These are phyloP conservation scores for Tricholoma hemisulphureum DNA, from an alignment of 768 basidiomycete species.

Conservation along the genomic window DNA sequence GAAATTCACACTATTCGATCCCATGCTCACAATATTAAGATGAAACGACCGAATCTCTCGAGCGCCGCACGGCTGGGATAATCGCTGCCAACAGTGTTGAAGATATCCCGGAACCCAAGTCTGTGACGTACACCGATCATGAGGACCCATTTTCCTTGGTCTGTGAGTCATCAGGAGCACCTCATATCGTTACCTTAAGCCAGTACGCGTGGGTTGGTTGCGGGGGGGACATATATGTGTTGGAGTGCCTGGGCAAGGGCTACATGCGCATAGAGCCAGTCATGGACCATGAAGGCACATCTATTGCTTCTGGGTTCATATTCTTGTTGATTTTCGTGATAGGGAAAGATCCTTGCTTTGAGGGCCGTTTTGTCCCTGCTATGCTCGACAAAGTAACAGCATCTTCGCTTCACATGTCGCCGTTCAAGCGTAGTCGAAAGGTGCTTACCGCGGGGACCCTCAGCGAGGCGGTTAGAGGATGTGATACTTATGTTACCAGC, in stretches of 20 bases:
- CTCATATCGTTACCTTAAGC: conserved; percentile 56
- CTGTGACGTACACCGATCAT: conserved; percentile 73
- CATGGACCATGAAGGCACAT: conserved; percentile 34
- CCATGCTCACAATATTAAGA: conserved; percentile 35
- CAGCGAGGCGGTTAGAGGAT: conserved; percentile 59
- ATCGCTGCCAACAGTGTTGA: conserved; percentile 23
- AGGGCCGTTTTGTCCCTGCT: conserved; percentile 55
- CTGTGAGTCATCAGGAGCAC: conserved; percentile 46
- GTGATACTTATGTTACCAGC: conserved; percentile 61
- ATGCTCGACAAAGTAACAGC: conserved; percentile 46
- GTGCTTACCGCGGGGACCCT: conserved; percentile 57
- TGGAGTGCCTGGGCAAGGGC: conserved; percentile 74
- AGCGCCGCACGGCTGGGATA: conserved; percentile 36
- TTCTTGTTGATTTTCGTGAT: not conserved
- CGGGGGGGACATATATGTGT: conserved; percentile 65
- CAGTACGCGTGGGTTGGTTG: conserved; percentile 77
- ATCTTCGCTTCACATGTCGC: conserved; percentile 44
- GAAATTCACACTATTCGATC: not conserved
- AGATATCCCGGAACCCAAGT: conserved; percentile 52
- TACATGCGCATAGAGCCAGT: conserved; percentile 59
- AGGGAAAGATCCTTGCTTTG: conserved; percentile 35
- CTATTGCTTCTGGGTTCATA: not conserved
- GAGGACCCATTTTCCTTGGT: conserved; percentile 69
- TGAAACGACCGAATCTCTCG: conserved; percentile 48
- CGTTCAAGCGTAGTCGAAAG: conserved; percentile 50